Evolutionary conservation across 768 basidiomycete genomes (phyloP).

Genomic region (Candolleomyces eurysporus): DNA sequence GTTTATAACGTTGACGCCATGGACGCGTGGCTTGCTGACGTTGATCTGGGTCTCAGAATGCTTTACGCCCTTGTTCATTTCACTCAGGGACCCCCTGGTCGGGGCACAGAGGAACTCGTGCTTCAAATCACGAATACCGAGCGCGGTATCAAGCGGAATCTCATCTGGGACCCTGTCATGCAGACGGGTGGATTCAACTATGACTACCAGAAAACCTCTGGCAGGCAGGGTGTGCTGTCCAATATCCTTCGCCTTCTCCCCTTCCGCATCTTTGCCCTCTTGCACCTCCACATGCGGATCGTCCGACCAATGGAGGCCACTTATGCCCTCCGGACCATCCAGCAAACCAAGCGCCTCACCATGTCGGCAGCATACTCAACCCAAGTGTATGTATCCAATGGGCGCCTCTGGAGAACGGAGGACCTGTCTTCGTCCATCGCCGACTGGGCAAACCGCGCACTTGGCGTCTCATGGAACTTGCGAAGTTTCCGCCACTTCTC

Average conservation of each 20-base stretch:
- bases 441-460: background rate
- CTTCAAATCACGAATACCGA: background rate
- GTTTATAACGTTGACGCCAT: background rate
- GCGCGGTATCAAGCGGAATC: background rate
- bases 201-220: background rate
- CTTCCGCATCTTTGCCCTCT: background rate
- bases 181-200: background rate
- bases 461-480: background rate
- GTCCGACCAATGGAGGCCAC: background rate
- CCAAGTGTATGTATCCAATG: background rate
- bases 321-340: background rate
- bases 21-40: background rate
- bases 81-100: background rate
- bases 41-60: background rate
- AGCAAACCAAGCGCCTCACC: background rate
- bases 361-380: background rate
- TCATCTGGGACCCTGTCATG: background rate
- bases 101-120: background rate
- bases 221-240: background rate
- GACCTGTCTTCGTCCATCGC: background rate
- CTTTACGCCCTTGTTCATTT: background rate
- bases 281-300: background rate
- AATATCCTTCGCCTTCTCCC: background rate
- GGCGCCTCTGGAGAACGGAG: background rate
- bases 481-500: background rate